Conservation (phyloP, 2,329 filamentous ascomycete genomes). For the Zasmidium angulare region DNA sequence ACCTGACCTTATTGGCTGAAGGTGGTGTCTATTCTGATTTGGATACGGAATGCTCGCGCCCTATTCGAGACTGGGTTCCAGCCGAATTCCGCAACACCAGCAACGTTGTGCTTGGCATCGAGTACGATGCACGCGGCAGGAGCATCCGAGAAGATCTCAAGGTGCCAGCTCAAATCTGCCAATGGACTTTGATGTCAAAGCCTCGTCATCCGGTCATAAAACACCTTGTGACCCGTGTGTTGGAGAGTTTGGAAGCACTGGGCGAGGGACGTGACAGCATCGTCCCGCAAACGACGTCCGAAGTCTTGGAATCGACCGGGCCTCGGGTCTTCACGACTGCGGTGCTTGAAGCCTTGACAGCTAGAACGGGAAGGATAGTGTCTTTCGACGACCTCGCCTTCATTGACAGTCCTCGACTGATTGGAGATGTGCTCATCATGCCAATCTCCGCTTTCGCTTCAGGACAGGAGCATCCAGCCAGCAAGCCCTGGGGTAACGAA, state of each 20-base stretch:
- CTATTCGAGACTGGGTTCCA: slow-evolving; percentile 20
- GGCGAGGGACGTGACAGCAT: neutral
- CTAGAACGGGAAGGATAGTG: slow-evolving; percentile 2
- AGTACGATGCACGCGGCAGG: slow-evolving; percentile 17
- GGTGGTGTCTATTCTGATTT: slow-evolving; percentile 25
- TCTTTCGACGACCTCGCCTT: neutral
- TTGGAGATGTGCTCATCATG: slow-evolving; percentile 22
- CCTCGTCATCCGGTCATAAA: slow-evolving; percentile 16
- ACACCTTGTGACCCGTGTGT: slow-evolving; percentile 13
- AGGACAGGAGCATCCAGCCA: neutral
- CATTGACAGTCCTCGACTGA: slow-evolving; percentile 2
- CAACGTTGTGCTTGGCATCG: slow-evolving; percentile 19
- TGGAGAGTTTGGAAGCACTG: slow-evolving; percentile 7
- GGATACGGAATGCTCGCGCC: slow-evolving; percentile 19
- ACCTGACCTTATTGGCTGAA: slow-evolving; percentile 19
- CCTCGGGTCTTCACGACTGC: slow-evolving; percentile 20
- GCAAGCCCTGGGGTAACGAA: neutral
- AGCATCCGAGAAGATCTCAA: slow-evolving; percentile 2
- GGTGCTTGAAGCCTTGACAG: slow-evolving; percentile 14
- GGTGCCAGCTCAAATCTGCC: slow-evolving; percentile 12
- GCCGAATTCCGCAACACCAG: slow-evolving; percentile 3
- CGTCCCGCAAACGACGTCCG: slow-evolving; percentile 7
- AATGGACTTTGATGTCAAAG: slow-evolving; percentile 22
- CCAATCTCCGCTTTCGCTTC: slow-evolving; percentile 22
- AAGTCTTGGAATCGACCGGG: slow-evolving; percentile 6